Evolutionary conservation across 83 land plant species (phyloP).

Genomic region (Picea abies): DNA sequence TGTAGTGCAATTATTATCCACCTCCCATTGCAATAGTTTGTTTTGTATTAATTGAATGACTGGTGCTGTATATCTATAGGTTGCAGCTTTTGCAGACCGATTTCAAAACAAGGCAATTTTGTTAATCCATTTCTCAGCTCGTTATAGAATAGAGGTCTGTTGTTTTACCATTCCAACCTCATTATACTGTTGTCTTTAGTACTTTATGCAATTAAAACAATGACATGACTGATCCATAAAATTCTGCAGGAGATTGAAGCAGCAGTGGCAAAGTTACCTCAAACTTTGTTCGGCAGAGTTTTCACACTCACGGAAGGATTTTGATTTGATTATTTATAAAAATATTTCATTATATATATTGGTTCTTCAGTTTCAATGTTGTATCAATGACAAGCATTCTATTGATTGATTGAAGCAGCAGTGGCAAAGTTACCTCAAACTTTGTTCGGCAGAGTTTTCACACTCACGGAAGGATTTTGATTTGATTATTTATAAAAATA

Average conservation of each 20-base stretch:
- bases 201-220: not conserved
- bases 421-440: conserved; percentile 58
- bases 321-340: conserved; percentile 25
- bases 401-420: conserved; percentile 66
- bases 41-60: not conserved
- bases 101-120: conserved; percentile 89
- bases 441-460: conserved; percentile 59
- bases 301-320: conserved; percentile 73
- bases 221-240: not conserved
- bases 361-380: not conserved
- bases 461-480: conserved; percentile 76
- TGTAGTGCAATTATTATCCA: not conserved
- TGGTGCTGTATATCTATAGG: conserved; percentile 28
- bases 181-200: not conserved
- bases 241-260: conserved; percentile 64
- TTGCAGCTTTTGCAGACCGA: conserved; percentile 59
- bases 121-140: conserved; percentile 95
- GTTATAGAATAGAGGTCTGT: conserved; percentile 66
- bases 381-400: no score
- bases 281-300: conserved; percentile 55
- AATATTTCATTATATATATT: not conserved
- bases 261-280: conserved; percentile 64
- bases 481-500: not conserved
- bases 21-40: not conserved
- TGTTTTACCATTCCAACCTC: not conserved